A percentile compares a stretch with the other conserved stretches of the same genome.
Evolutionary conservation across 176 grass and related monocot species (phyloP).

Genomic region (Bonia amplexicaulis): DNA sequence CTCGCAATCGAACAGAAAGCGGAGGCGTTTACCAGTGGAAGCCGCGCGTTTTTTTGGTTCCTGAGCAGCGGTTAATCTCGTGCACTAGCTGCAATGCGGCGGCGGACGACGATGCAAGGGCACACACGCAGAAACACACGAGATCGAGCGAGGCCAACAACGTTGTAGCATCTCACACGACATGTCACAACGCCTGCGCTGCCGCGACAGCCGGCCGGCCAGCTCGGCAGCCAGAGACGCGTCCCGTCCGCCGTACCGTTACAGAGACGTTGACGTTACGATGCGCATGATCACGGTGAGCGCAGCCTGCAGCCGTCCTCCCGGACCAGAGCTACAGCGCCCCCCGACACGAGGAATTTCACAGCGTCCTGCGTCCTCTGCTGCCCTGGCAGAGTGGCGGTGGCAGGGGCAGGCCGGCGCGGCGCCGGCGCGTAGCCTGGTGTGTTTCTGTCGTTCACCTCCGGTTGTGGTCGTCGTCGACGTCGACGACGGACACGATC

Average conservation of each 20-base stretch:
- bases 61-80: too few species aligned
- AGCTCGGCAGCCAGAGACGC: background rate
- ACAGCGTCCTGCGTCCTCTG: background rate
- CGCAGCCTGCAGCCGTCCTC: background rate
- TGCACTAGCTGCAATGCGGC: background rate
- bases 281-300: background rate
- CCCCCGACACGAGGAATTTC: constrained; percentile 28
- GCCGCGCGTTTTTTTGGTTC: background rate
- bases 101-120: background rate
- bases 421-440: constrained; percentile 21
- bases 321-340: background rate
- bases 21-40: background rate
- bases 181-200: constrained; percentile 14
- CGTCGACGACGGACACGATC: constrained; percentile 18
- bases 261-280: constrained; percentile 27
- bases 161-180: constrained; percentile 15
- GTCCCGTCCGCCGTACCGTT: constrained; percentile 12
- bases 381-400: too few species aligned
- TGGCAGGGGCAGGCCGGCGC: background rate
- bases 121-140: background rate
- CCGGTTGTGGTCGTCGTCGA: background rate
- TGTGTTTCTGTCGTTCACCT: background rate
- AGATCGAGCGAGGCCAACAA: background rate
- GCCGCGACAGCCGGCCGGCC: background rate
- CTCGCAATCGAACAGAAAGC: background rate